Evolutionary conservation across 345 rosid species (phyloP).

Genomic region (Schrenkiella parvula): DNA sequence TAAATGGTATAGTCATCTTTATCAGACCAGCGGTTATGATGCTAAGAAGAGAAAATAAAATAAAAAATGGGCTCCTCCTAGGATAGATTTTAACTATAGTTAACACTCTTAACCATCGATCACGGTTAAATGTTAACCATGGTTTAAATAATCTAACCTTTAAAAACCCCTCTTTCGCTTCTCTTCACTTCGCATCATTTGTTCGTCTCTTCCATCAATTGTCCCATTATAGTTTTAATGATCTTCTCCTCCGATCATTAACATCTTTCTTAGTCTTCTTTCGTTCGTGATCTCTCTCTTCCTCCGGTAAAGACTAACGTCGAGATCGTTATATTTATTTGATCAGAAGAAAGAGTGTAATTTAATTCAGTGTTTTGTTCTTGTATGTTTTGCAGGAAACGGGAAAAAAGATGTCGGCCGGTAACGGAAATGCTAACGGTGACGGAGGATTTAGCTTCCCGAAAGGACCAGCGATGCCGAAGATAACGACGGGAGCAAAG

Average conservation of each 20-base stretch:
- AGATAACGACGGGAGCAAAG: conserved; percentile 37
- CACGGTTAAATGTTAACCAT: conserved; percentile 12
- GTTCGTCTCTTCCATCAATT: neutral
- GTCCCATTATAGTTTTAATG: neutral
- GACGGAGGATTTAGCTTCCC: conserved; percentile 39
- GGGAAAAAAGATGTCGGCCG: neutral
- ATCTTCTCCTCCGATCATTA: conserved; percentile 29
- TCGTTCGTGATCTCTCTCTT: conserved; percentile 9
- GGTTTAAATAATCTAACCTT: conserved; percentile 25
- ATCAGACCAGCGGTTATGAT: conserved; percentile 17
- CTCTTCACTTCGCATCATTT: conserved; percentile 29
- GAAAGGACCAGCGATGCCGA: conserved; percentile 33
- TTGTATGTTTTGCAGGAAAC: neutral
- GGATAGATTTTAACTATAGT: conserved; percentile 27
- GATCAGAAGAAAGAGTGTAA: no score
- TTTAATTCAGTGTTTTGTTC: no score
- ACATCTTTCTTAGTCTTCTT: neutral
- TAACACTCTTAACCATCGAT: neutral
- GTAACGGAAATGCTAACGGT: conserved; percentile 35
- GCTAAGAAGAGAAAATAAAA: neutral
- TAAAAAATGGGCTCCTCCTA: neutral
- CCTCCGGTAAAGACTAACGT: conserved; percentile 3
- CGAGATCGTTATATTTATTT: no score
- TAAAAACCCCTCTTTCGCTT: conserved; percentile 21
- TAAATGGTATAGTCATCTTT: conserved; percentile 17